Conservation (phyloP, 208 protist genomes). For the Wallacemonas rigidus region DNA sequence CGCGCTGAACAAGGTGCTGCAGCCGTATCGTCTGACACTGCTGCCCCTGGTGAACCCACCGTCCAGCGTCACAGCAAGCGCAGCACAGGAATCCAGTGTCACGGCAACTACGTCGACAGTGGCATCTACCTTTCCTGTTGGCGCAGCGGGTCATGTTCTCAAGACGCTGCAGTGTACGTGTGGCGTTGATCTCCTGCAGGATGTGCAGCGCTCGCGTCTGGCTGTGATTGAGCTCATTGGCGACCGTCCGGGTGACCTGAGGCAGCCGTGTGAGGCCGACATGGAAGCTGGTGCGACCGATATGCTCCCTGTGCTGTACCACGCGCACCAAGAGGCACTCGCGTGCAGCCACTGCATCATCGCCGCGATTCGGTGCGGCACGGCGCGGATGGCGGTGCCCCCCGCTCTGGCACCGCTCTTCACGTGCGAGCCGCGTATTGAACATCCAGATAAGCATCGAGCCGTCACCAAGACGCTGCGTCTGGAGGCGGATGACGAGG, state of each 20-base stretch:
- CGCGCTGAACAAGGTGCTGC: slow-evolving; percentile 64
- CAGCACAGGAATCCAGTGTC: not conserved
- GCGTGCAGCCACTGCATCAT: slow-evolving; percentile 52
- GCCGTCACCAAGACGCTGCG: slow-evolving; percentile 31
- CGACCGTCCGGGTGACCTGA: slow-evolving; percentile 73
- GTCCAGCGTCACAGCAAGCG: not conserved
- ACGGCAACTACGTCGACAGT: not conserved
- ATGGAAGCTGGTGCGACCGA: slow-evolving; percentile 34
- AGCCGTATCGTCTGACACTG: slow-evolving; percentile 36
- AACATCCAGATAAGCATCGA: slow-evolving; percentile 61
- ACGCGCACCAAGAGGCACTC: slow-evolving; percentile 50
- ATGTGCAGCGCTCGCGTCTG: slow-evolving; percentile 60
- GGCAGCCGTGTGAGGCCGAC: slow-evolving; percentile 44
- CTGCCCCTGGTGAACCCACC: slow-evolving; percentile 40
- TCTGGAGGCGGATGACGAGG: slow-evolving; percentile 6
- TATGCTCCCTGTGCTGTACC: slow-evolving; percentile 64
- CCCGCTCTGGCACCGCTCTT: slow-evolving; percentile 67
- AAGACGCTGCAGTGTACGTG: slow-evolving; percentile 39
- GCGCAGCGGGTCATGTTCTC: not conserved
- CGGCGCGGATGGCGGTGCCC: slow-evolving; percentile 47
- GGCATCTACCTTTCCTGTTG: not conserved
- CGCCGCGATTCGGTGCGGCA: slow-evolving; percentile 48
- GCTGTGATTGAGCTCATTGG: slow-evolving; percentile 79
- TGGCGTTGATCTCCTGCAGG: slow-evolving; percentile 46
- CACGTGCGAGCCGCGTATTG: slow-evolving; percentile 64